phyloP scores from a whole-genome alignment of 176 grass and related monocot genomes.

The Musa troglodytarum region DNA sequence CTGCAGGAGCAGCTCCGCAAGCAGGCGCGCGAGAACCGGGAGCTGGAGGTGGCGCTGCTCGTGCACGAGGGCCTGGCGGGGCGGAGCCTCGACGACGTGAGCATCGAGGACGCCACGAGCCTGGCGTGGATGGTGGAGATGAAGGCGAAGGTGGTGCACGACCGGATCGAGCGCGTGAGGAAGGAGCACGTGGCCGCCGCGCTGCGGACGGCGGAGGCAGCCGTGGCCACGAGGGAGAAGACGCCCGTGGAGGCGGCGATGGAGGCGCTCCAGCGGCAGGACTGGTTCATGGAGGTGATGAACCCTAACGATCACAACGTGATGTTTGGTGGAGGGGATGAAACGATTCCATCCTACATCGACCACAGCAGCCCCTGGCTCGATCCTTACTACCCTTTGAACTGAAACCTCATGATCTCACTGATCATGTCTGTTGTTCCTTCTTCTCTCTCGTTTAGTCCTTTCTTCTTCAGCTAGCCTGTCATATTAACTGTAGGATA shows the following conservation, averaged over 20 bases:
- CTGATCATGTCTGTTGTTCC: too few species aligned
- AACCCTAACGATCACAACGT: neutral
- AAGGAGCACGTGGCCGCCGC: neutral
- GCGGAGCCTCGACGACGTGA: neutral
- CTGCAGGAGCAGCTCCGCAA: slow-evolving; percentile 29
- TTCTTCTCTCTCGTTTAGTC: too few species aligned
- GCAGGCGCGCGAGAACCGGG: slow-evolving; percentile 21
- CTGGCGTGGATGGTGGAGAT: slow-evolving; percentile 25
- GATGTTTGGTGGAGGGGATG: slow-evolving; percentile 2
- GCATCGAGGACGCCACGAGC: slow-evolving; percentile 24
- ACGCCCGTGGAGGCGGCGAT: slow-evolving; percentile 12
- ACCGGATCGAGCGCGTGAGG: slow-evolving; percentile 2
- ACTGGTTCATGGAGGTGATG: slow-evolving; percentile 6
- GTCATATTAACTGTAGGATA: too few species aligned
- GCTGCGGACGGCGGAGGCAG: neutral
- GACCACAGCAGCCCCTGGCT: slow-evolving; percentile 4
- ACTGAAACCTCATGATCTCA: neutral
- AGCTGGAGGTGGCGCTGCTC: slow-evolving; percentile 27
- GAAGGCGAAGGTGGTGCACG: slow-evolving; percentile 7
- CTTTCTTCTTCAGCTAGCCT: too few species aligned
- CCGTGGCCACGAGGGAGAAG: neutral
- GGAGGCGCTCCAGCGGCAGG: slow-evolving; percentile 17
- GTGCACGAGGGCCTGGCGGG: slow-evolving; percentile 23
- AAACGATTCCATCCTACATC: neutral
- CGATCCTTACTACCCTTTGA: slow-evolving; percentile 12